Conservation (phyloP, 257 asterid genomes). For the Rauvolfia tetraphylla region DNA sequence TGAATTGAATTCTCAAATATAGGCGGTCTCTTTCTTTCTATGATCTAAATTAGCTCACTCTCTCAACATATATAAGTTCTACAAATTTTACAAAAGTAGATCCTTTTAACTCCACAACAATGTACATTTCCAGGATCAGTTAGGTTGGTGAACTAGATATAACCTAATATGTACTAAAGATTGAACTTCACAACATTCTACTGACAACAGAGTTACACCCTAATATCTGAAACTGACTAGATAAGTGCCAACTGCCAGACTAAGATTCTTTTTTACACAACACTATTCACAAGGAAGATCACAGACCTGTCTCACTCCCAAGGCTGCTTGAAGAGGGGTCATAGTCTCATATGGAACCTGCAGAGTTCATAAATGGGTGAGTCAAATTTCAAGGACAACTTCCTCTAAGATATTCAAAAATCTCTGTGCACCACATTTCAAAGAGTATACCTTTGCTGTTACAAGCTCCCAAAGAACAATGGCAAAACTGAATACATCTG, state of each 20-base stretch:
- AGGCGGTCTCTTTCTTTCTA: neutral
- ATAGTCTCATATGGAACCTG: conserved; percentile 81
- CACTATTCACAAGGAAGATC: neutral
- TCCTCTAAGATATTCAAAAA: neutral
- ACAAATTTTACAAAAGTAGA: neutral
- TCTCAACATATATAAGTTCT: neutral
- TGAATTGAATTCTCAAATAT: neutral
- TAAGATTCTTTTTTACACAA: neutral
- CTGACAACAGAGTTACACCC: neutral
- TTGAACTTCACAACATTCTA: neutral
- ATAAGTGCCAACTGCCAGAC: neutral
- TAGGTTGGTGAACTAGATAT: neutral
- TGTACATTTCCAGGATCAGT: neutral
- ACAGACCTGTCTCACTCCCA: conserved; percentile 87
- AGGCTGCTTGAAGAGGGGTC: conserved; percentile 85
- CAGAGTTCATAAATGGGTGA: conserved; percentile 15
- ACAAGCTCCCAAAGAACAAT: conserved; percentile 95
- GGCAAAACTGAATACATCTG: conserved; percentile 88
- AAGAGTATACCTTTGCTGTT: conserved; percentile 61
- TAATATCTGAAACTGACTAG: neutral
- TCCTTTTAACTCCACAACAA: neutral
- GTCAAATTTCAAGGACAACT: neutral
- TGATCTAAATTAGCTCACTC: neutral
- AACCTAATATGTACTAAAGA: neutral
- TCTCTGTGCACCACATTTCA: conserved; percentile 12